A percentile compares a stretch with the other conserved stretches of the same genome.
Conservation (phyloP, 2,329 filamentous ascomycete species). For the Penicillium hordei region DNA sequence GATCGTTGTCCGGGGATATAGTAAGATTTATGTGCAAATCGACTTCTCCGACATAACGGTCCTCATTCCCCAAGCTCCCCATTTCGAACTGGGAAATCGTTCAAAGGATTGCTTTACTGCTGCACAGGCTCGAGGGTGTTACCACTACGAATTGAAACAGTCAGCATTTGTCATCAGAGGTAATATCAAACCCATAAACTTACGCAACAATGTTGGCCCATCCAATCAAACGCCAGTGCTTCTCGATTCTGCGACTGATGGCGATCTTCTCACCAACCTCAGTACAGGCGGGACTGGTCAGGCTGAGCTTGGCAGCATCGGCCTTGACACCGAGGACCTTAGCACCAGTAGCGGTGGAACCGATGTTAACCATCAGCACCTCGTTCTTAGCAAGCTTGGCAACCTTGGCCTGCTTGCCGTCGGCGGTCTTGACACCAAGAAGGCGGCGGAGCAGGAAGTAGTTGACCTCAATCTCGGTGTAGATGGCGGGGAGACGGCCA, state of each 20-base stretch:
- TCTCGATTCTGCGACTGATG: slow-evolving; percentile 92
- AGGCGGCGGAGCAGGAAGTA: slow-evolving; percentile 95
- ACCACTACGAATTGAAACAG: slow-evolving; percentile 34
- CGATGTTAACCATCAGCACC: slow-evolving; percentile 99
- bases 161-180: slow-evolving; percentile 1
- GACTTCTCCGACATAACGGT: slow-evolving; percentile 14
- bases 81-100: slow-evolving; percentile 20
- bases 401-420: slow-evolving; percentile 99
- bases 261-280: slow-evolving; percentile 98
- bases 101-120: slow-evolving; percentile 33
- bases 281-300: slow-evolving; percentile 93
- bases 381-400: slow-evolving; percentile 98
- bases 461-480: slow-evolving; percentile 98
- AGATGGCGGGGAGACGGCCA: slow-evolving; percentile 91
- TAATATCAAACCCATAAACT: slow-evolving; percentile 27
- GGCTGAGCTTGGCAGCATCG: slow-evolving; percentile 90
- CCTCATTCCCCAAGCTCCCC: slow-evolving; percentile 10
- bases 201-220: slow-evolving; percentile 75
- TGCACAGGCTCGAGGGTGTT: slow-evolving; percentile 49
- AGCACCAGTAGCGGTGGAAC: slow-evolving; percentile 92
- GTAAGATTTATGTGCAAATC: slow-evolving; percentile 10
- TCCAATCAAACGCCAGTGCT: slow-evolving; percentile 95
- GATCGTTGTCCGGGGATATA: slow-evolving; percentile 9
- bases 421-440: slow-evolving; percentile 93
- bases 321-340: slow-evolving; percentile 97